Evolutionary conservation across 805 yeast species (phyloP).

Genomic region (Metschnikowia cerradonensis): DNA sequence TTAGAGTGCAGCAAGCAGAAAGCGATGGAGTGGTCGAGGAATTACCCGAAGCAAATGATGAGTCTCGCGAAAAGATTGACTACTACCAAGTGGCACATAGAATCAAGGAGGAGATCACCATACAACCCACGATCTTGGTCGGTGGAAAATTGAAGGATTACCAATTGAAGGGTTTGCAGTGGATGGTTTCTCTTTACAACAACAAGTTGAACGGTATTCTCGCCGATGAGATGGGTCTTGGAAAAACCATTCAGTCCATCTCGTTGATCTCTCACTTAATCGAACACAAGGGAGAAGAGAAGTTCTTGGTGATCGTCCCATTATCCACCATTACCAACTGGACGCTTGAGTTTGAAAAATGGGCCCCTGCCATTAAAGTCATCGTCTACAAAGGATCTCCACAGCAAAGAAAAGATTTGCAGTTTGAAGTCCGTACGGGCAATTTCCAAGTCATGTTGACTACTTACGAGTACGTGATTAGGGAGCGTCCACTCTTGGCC

Average conservation of each 20-base stretch:
- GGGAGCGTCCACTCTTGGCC: constrained; percentile 66
- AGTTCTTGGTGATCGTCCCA: constrained; percentile 78
- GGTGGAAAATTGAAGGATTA: constrained; percentile 82
- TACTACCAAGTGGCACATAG: constrained; percentile 81
- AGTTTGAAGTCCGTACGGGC: constrained; percentile 59
- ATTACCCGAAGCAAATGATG: constrained; percentile 42
- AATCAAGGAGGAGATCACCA: constrained; percentile 59
- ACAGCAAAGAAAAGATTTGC: constrained; percentile 62
- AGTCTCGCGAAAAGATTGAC: constrained; percentile 62
- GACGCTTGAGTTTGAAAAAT: constrained; percentile 80
- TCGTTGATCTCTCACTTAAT: constrained; percentile 68
- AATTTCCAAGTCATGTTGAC: constrained; percentile 75
- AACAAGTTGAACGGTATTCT: constrained; percentile 60
- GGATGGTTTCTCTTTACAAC: constrained; percentile 64
- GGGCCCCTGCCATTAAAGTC: constrained; percentile 78
- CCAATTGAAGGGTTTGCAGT: constrained; percentile 60
- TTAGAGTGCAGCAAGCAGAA: constrained; percentile 68
- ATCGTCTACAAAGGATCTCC: constrained; percentile 79
- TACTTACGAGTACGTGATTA: constrained; percentile 76
- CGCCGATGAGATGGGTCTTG: constrained; percentile 68
- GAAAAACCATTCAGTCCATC: constrained; percentile 72
- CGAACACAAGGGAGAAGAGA: constrained; percentile 65
- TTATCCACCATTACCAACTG: constrained; percentile 80
- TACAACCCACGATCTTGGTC: constrained; percentile 65
- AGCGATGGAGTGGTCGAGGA: constrained; percentile 27